Conservation (phyloP, 805 yeast genomes). For the Pichia heedii region DNA sequence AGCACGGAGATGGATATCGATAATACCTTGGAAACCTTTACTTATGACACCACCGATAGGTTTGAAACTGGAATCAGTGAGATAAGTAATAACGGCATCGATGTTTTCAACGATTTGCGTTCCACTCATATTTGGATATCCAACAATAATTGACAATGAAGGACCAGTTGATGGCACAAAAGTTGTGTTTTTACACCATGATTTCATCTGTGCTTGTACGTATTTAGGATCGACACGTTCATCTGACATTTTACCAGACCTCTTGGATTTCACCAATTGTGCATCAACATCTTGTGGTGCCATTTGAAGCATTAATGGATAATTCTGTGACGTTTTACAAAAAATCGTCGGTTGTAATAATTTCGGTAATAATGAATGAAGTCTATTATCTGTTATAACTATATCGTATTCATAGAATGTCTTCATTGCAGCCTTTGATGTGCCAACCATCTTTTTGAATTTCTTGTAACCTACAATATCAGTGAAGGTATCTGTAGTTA, state of each 20-base stretch:
- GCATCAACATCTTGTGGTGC: slow-evolving; percentile 32
- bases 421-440: slow-evolving; percentile 37
- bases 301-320: slow-evolving; percentile 64
- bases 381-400: slow-evolving; percentile 60
- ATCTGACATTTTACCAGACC: slow-evolving; percentile 37
- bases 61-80: slow-evolving; percentile 34
- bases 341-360: slow-evolving; percentile 49
- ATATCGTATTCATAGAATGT: slow-evolving; percentile 55
- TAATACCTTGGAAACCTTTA: slow-evolving; percentile 35
- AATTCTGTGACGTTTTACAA: slow-evolving; percentile 52
- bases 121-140: slow-evolving; percentile 39
- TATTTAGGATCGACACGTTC: slow-evolving; percentile 59
- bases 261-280: slow-evolving; percentile 22
- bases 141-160: slow-evolving; percentile 52
- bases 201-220: slow-evolving; percentile 53
- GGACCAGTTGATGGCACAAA: slow-evolving; percentile 55
- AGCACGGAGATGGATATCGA: slow-evolving; percentile 37
- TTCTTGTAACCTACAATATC: slow-evolving; percentile 54
- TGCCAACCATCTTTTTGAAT: slow-evolving; percentile 37
- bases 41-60: slow-evolving; percentile 55
- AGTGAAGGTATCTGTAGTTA: slow-evolving; percentile 53
- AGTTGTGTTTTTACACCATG: slow-evolving; percentile 54
- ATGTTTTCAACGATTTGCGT: slow-evolving; percentile 43
- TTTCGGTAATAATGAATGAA: slow-evolving; percentile 50
- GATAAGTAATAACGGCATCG: slow-evolving; percentile 39